Percentiles rank a stretch among this genome's conserved stretches.
These are phyloP conservation scores for Bidens hawaiensis DNA, from an alignment of 140 eudicot species.

Conservation along the genomic window DNA sequence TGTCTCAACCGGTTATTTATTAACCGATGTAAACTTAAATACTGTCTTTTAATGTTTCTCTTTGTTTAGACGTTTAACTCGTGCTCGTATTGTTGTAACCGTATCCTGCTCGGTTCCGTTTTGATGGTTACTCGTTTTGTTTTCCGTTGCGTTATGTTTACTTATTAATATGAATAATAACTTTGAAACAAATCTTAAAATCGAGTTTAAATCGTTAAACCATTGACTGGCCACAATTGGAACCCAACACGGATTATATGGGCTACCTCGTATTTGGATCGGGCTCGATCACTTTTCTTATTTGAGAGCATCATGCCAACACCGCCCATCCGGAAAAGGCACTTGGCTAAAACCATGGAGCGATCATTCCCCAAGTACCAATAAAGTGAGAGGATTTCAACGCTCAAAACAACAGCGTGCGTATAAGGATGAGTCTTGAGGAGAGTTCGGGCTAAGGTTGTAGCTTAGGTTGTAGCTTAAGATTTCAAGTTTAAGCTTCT, in stretches of 20 bases:
- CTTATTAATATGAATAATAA: too few relatives aligned
- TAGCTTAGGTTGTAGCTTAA: slow-evolving; percentile 54
- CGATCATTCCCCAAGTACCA: slow-evolving; percentile 74
- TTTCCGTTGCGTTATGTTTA: too few relatives aligned
- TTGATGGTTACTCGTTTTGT: too few relatives aligned
- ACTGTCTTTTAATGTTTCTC: too few relatives aligned
- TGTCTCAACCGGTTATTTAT: too few relatives aligned
- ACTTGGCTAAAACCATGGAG: slow-evolving; percentile 63
- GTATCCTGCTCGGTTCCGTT: too few relatives aligned
- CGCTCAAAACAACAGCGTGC: slow-evolving; percentile 56
- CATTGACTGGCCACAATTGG: too few relatives aligned
- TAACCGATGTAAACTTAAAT: too few relatives aligned
- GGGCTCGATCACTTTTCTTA: slow-evolving; percentile 32
- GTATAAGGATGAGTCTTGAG: slow-evolving; percentile 46
- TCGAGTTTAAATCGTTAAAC: too few relatives aligned
- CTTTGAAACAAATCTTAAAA: too few relatives aligned
- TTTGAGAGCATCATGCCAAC: slow-evolving; percentile 66
- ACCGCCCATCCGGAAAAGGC: slow-evolving; percentile 75
- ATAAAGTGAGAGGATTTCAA: slow-evolving; percentile 50
- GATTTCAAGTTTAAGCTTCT: slow-evolving; percentile 46
- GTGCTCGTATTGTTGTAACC: too few relatives aligned
- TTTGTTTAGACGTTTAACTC: too few relatives aligned
- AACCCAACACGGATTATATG: slow-evolving; percentile 65
- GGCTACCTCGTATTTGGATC: slow-evolving; percentile 61
- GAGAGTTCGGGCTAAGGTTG: slow-evolving; percentile 50